Evolutionary conservation across 2,329 filamentous ascomycete genomes (phyloP), one percentile per base, ranked within the genome.

Genomic region (Aspergillus pseudoterreus): DNA sequence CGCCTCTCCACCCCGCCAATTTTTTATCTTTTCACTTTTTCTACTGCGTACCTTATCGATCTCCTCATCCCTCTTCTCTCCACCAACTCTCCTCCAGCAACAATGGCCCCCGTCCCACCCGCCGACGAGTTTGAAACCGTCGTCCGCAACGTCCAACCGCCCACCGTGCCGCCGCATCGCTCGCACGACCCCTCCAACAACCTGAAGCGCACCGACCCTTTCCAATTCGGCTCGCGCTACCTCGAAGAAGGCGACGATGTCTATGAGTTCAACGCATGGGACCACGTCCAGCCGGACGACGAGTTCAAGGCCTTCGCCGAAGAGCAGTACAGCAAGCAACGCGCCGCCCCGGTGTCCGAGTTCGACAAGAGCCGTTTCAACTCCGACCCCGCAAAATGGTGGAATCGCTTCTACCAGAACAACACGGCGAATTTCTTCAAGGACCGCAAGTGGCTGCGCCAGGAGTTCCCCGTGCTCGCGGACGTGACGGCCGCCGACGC

Each of bases 351-450:
- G 51, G 94, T 96, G 45, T 92, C 87, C 41, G 91, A 96, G 56
- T 96, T 95, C 78, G 92, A 99, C 72, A 91, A 91, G 71, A 82
- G 77, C 63, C 88, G 90, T 60, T 96, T 96, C 78, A 97, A 96
- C 69, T 78, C 80, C 43, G 83, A 95, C 58, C 94, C 94, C 0
- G 92, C 90, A 56, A 95, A 91, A 71, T 97, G 91, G 90, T 99
- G 94, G 94, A 94, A 99, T 66, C 76, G 88, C 50, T 99, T 99
- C 75, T 99, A 99, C 78, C 92, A 94, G 74, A 96, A 97, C 75
- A 97, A 99, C 73, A 89, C 88, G 17, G 83, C 86, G 63, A 97
- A 97, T 67, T 99, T 99, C 75, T 99, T 99, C 83, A 99, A 99
- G 75, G 88, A 99, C 68, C 83, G 94, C 57, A 97, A 97, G 70